Conservation (phyloP, 2,329 filamentous ascomycete species). For the Pyricularia pennisetigena region DNA sequence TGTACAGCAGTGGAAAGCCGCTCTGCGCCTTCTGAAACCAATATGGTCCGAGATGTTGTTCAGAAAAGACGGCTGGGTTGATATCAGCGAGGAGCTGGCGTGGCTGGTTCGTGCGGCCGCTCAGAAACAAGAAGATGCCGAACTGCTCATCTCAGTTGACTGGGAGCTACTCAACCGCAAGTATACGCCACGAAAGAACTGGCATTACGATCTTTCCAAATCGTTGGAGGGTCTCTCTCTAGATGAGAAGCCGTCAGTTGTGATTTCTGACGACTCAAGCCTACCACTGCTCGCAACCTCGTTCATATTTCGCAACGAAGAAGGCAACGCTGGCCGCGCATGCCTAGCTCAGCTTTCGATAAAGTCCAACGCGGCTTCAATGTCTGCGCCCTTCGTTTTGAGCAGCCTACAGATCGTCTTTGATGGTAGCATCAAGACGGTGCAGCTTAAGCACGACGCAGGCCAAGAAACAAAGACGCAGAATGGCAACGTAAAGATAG, state of each 20-base stretch:
- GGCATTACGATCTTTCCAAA: conserved; percentile 51
- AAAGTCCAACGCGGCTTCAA: conserved; percentile 42
- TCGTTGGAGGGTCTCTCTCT: conserved; percentile 41
- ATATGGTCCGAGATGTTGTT: conserved; percentile 49
- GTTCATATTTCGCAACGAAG: conserved; percentile 47
- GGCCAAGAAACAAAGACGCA: conserved; percentile 10
- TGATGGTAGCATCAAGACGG: conserved; percentile 44
- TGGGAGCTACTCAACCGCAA: conserved; percentile 54
- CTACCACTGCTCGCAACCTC: conserved; percentile 21
- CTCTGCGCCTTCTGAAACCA: conserved; percentile 42
- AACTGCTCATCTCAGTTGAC: conserved; percentile 50
- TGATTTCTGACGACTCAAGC: conserved; percentile 33
- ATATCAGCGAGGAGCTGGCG: conserved; percentile 48
- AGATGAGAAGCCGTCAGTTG: conserved; percentile 34
- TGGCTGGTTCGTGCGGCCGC: conserved; percentile 53
- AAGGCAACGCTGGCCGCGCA: conserved; percentile 51
- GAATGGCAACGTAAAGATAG: not conserved
- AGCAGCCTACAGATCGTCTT: conserved; percentile 44
- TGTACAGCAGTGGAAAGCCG: conserved; percentile 40
- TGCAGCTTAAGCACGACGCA: conserved; percentile 37
- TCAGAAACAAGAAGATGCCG: conserved; percentile 37
- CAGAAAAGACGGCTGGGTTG: conserved; percentile 48
- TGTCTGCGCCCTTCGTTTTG: conserved; percentile 41
- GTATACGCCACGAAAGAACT: conserved; percentile 43
- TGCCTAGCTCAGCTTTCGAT: conserved; percentile 49